Conservation (phyloP, 2,329 filamentous ascomycete species). For the Aureobasidium subglaciale region DNA sequence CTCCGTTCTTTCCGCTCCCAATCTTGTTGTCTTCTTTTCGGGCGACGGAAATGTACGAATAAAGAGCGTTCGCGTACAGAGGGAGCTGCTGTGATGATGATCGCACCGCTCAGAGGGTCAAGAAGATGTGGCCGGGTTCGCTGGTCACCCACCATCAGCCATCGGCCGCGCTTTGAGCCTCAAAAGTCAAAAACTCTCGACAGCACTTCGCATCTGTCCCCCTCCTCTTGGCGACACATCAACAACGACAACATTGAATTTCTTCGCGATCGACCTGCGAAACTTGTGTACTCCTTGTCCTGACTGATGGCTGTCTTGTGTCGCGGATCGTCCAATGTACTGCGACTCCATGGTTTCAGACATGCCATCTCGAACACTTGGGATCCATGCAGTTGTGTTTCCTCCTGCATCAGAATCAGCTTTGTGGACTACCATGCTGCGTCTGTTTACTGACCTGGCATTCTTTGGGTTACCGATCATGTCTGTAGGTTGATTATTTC, state of each 20-base stretch:
- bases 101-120: neutral
- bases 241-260: neutral
- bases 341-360: neutral
- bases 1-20: neutral
- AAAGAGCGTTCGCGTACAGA: neutral
- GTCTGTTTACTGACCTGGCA: neutral
- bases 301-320: neutral
- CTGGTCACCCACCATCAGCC: slow-evolving; percentile 7
- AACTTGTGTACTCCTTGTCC: neutral
- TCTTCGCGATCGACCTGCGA: too few species aligned
- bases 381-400: slow-evolving; percentile 13
- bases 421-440: neutral
- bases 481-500: slow-evolving; percentile 5
- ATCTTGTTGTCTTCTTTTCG: neutral
- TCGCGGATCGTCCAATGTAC: too few species aligned
- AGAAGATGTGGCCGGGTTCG: neutral
- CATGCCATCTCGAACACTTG: slow-evolving; percentile 5
- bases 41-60: neutral
- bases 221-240: neutral
- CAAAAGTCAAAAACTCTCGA: neutral
- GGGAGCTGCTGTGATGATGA: too few species aligned
- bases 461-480: slow-evolving; percentile 1
- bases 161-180: neutral
- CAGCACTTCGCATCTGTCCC: neutral
- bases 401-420: neutral